Percentiles rank a stretch among this genome's conserved stretches.
These are phyloP conservation scores for Helichrysum umbraculigerum DNA, from an alignment of 129 eudicot genomes.

Conservation along the genomic window DNA sequence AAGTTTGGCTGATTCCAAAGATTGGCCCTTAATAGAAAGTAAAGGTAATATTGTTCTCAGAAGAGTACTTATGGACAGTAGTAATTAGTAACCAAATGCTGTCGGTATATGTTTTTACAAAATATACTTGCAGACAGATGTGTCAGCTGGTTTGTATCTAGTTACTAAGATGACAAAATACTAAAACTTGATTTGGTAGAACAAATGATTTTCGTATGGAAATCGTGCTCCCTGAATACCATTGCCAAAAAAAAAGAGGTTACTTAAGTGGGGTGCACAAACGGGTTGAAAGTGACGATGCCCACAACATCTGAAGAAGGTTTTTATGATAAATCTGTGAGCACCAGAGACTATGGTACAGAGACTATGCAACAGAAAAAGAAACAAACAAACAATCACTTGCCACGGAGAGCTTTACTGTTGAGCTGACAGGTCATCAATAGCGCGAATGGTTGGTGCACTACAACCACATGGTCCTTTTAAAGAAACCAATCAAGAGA, in stretches of 20 bases:
- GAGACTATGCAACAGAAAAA: slow-evolving; percentile 19
- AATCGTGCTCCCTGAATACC: slow-evolving; percentile 42
- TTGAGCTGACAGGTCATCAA: slow-evolving; percentile 42
- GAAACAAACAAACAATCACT: slow-evolving; percentile 17
- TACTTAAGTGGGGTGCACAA: slow-evolving; percentile 79
- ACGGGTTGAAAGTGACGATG: slow-evolving; percentile 55
- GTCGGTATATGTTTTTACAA: background rate
- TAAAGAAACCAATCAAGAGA: background rate
- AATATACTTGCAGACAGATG: background rate
- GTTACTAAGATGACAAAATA: slow-evolving; percentile 22
- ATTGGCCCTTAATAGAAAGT: background rate
- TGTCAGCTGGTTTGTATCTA: background rate
- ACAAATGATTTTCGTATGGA: slow-evolving; percentile 43
- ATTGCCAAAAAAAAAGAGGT: slow-evolving; percentile 40
- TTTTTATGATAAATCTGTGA: slow-evolving; percentile 33
- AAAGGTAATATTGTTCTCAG: background rate
- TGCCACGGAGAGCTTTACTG: slow-evolving; percentile 14
- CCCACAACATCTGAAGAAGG: slow-evolving; percentile 40
- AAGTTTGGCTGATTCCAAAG: slow-evolving; percentile 1
- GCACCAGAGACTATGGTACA: slow-evolving; percentile 42
- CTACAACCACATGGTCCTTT: background rate
- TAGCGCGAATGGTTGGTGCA: slow-evolving; percentile 29
- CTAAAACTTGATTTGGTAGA: slow-evolving; percentile 41
- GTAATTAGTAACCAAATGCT: background rate
- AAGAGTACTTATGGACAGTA: background rate